Conservation (phyloP, 2,329 filamentous ascomycete genomes). For the Trichophyton mentagrophytes region DNA sequence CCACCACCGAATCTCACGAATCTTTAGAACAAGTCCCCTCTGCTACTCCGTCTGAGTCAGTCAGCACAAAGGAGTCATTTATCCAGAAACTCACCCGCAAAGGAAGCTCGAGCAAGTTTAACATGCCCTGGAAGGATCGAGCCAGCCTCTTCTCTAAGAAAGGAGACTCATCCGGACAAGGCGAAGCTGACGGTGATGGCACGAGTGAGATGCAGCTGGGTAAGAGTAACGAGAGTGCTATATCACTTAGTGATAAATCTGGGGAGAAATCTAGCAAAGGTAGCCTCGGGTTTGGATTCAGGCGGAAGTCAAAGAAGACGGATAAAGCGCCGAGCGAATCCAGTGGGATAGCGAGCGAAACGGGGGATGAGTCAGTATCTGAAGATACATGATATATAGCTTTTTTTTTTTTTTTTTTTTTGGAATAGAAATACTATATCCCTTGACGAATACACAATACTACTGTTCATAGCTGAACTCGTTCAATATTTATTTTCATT, state of each 20-base stretch:
- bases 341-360: constrained; percentile 29
- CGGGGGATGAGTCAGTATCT: constrained; percentile 30
- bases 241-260: constrained; percentile 28
- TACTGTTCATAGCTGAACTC: neutral
- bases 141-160: constrained; percentile 36
- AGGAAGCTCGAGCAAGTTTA: constrained; percentile 39
- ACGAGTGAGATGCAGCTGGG: constrained; percentile 29
- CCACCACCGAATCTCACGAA: constrained; percentile 36
- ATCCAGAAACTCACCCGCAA: constrained; percentile 42
- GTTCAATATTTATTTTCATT: neutral
- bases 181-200: constrained; percentile 34
- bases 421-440: neutral
- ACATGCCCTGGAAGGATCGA: constrained; percentile 40
- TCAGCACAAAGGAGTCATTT: constrained; percentile 36
- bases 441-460: neutral
- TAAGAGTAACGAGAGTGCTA: constrained; percentile 32
- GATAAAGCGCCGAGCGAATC: constrained; percentile 32
- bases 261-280: constrained; percentile 32
- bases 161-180: constrained; percentile 26
- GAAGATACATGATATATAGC: constrained; percentile 18
- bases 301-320: constrained; percentile 34
- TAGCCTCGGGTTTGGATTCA: constrained; percentile 35
- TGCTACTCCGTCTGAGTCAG: constrained; percentile 29
- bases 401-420: neutral
- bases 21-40: constrained; percentile 37